Evolutionary conservation across 371 early-diverging fungal genomes (phyloP), one percentile per base, ranked within the genome.

Genomic region (Mucor saturninus): DNA sequence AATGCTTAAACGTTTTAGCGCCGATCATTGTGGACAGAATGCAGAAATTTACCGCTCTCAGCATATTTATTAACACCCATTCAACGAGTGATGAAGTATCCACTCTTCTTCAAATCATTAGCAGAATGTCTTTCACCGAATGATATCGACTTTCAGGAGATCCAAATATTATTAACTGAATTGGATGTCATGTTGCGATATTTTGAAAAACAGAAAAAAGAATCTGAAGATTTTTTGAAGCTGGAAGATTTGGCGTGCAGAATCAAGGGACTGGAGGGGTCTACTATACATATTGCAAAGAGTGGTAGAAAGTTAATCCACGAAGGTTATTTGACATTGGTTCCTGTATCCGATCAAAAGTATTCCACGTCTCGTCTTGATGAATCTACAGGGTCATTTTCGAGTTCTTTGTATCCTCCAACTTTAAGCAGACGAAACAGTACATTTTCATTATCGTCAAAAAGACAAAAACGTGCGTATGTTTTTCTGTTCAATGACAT

Each of bases 41-140:
- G 72, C 38, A 61, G 75, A 14, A 74, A 61, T 30, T 59, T 79
- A 10, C 72, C 80, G 14, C 29, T 79, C 21, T 68, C 76, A 55
- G 66, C 76, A 4, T 79, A 74, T 31, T 46, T 79, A 21, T 55
- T 79, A 15, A 76, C 73, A 28, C 80, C 80, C 3, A 73, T 79
- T 2, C 80, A 79, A 55, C 57, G 80, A 28, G 60, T 79, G 0
- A 74, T 76, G 68, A 79, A 79, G 54, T 79, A 79, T 42, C 80
- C 80, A 4, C 53, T 79, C 6, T 76, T 79, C 37, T 79, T 79
- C 52, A 74, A 67, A 52, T 57, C 67, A 13, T 49, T 67, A 45
- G 15, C 35, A 30, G 67, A 67, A 13, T 67, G 65, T 30, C 28
- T 72, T 14, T 4, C 32, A 21, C 43, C 48, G 5, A 31, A 26